Evolutionary conservation across 441 rosid genomes (phyloP).

Genomic region (Melastoma candidum): DNA sequence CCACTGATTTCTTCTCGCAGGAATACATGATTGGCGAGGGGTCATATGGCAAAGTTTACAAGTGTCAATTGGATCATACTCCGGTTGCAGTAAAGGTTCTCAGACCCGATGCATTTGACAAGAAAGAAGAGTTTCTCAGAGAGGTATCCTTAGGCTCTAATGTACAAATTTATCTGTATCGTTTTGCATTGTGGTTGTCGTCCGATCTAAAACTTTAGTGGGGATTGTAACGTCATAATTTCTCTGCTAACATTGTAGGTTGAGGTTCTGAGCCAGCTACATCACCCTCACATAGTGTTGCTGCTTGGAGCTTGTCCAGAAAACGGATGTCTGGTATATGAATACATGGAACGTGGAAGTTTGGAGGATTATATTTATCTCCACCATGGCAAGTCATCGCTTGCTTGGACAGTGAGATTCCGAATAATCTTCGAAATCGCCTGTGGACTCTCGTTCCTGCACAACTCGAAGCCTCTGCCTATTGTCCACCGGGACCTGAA

Average conservation of each 20-base stretch:
- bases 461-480: constrained; percentile 91
- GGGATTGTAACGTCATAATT: background rate
- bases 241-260: constrained; percentile 33
- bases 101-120: constrained; percentile 35
- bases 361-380: constrained; percentile 55
- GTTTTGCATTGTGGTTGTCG: background rate
- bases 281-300: constrained; percentile 71
- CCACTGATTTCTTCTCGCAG: constrained; percentile 57
- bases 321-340: constrained; percentile 71
- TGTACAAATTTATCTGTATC: no score
- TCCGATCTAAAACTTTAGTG: background rate
- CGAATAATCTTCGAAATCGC: constrained; percentile 65
- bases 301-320: constrained; percentile 94
- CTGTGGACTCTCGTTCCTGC: constrained; percentile 77
- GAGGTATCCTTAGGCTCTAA: constrained; percentile 41
- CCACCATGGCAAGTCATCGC: constrained; percentile 47
- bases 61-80: constrained; percentile 66
- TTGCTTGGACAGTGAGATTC: constrained; percentile 83
- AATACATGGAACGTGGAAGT: constrained; percentile 85
- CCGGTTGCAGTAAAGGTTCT: constrained; percentile 86
- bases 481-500: constrained; percentile 82
- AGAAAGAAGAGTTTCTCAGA: constrained; percentile 65
- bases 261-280: constrained; percentile 74
- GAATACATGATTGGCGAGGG: constrained; percentile 69
- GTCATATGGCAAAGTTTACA: constrained; percentile 79